A percentile compares a stretch with the other conserved stretches of the same genome.
These are phyloP conservation scores for Nematocida parisii DNA, from an alignment of 371 early-diverging fungal genomes.

Conservation along the genomic window DNA sequence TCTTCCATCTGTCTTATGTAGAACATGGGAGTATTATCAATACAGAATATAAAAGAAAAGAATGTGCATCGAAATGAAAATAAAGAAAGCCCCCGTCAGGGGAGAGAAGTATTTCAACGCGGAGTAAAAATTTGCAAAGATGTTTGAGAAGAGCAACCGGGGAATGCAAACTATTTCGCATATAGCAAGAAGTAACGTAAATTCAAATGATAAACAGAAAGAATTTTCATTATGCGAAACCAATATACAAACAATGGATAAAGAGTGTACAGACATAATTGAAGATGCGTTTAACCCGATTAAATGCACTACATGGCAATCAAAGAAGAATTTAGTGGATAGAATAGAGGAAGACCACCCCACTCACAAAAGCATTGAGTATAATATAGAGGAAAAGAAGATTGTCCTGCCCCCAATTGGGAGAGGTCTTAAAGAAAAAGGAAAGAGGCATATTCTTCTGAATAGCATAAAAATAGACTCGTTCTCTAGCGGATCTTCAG, in stretches of 20 bases:
- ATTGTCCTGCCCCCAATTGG: conserved; percentile 41
- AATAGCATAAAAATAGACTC: conserved; percentile 16
- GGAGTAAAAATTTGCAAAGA: conserved; percentile 57
- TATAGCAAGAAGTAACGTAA: neutral
- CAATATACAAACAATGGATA: neutral
- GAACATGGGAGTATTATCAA: conserved; percentile 63
- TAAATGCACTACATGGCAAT: conserved; percentile 54
- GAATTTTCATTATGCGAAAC: neutral
- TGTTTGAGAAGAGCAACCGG: conserved; percentile 47
- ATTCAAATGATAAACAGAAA: neutral
- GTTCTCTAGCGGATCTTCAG: neutral
- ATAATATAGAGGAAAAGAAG: conserved; percentile 22
- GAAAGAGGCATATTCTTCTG: conserved; percentile 14
- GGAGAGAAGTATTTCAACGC: conserved; percentile 17
- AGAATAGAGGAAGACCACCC: conserved; percentile 59
- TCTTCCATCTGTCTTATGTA: conserved; percentile 65
- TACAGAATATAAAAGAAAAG: conserved; percentile 38
- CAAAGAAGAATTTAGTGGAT: conserved; percentile 47
- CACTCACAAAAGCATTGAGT: conserved; percentile 56
- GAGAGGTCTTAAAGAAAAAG: conserved; percentile 41
- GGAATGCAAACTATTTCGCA: neutral
- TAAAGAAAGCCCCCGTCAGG: neutral
- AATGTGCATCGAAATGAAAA: conserved; percentile 13
- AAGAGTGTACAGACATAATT: conserved; percentile 51
- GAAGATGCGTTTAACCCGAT: conserved; percentile 56